These are phyloP conservation scores for Ceratobasidium sp. DNA, from an alignment of 1,284 basidiomycete genomes.

Conservation along the genomic window DNA sequence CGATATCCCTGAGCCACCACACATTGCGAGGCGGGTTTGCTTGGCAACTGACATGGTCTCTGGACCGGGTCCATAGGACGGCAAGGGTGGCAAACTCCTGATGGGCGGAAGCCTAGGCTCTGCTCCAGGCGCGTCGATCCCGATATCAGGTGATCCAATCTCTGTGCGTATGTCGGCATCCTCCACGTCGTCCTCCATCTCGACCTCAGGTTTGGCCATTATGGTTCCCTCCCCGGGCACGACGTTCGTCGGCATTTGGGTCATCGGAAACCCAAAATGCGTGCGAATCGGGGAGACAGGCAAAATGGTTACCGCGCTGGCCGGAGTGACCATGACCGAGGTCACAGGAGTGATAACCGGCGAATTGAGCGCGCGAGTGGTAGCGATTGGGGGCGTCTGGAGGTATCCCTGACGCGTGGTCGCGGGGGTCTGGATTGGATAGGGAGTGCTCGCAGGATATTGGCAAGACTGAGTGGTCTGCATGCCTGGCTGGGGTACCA, in stretches of 20 bases:
- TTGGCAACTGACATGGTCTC: neutral
- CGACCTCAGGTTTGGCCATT: neutral
- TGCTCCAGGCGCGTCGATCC: neutral
- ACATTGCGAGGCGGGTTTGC: neutral
- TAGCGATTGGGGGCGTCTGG: neutral
- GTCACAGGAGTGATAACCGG: neutral
- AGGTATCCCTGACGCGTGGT: neutral
- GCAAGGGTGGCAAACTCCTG: neutral
- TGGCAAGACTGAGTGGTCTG: neutral
- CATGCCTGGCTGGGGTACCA: neutral
- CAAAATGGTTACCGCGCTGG: conserved; percentile 4
- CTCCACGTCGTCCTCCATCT: no score
- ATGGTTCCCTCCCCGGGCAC: neutral
- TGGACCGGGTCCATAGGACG: neutral
- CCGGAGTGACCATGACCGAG: conserved; percentile 4
- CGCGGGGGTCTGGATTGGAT: neutral
- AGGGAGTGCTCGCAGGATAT: neutral
- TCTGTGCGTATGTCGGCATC: neutral
- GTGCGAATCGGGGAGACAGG: neutral
- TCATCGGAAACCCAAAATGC: conserved; percentile 10
- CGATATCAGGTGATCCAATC: neutral
- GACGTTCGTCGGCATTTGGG: neutral
- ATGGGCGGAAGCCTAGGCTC: neutral
- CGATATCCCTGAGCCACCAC: neutral
- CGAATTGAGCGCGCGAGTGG: neutral